Conservation (phyloP, 306 rosid species). For the Urtica urens region DNA sequence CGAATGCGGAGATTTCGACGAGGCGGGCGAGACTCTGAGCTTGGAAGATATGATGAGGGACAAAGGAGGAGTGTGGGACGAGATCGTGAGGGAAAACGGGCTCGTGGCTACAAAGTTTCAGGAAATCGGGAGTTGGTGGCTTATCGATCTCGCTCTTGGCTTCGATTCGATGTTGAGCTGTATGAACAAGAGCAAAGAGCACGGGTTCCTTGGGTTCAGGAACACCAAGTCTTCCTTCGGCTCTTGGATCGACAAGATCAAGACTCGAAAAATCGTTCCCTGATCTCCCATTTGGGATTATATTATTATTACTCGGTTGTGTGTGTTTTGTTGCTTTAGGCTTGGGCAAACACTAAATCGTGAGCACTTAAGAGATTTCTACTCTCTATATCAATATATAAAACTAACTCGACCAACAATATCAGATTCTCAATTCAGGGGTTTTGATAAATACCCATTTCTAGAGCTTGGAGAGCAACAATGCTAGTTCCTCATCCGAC, state of each 20-base stretch:
- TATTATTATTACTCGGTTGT: not conserved
- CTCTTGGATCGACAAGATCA: slow-evolving; percentile 46
- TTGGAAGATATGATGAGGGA: slow-evolving; percentile 36
- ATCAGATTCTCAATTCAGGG: no score
- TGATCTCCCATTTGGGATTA: slow-evolving; percentile 5
- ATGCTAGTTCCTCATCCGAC: slow-evolving; percentile 64
- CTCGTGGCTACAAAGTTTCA: slow-evolving; percentile 30
- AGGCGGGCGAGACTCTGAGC: slow-evolving; percentile 8
- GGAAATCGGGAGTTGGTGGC: slow-evolving; percentile 46
- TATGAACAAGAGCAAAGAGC: slow-evolving; percentile 54
- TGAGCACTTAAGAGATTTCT: no score
- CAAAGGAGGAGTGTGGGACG: slow-evolving; percentile 50
- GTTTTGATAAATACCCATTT: not conserved
- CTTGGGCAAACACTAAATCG: no score
- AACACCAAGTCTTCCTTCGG: slow-evolving; percentile 31
- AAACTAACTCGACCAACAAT: no score
- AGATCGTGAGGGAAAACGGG: slow-evolving; percentile 38
- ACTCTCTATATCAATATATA: no score
- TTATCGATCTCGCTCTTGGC: slow-evolving; percentile 6
- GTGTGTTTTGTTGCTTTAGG: no score
- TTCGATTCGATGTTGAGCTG: slow-evolving; percentile 3
- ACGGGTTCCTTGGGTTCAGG: slow-evolving; percentile 50
- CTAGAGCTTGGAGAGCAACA: slow-evolving; percentile 48
- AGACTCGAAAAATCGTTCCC: slow-evolving; percentile 33
- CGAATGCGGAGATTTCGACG: slow-evolving; percentile 25